Conservation (phyloP, 257 asterid species). For the Jaltomata sinuosa region DNA sequence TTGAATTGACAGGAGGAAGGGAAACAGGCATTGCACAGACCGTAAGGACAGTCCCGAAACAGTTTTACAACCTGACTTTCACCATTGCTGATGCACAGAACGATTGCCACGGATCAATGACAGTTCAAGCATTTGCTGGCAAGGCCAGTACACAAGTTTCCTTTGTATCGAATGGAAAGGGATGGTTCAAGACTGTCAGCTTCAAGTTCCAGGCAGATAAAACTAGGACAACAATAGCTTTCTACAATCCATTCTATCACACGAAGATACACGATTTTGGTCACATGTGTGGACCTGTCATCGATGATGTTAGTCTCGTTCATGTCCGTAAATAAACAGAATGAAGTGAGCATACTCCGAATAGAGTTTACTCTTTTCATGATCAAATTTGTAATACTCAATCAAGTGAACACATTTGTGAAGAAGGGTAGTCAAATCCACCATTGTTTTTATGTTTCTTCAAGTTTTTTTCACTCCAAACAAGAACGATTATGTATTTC, state of each 20-base stretch:
- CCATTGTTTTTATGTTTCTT: background rate
- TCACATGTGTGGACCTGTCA: conserved; percentile 65
- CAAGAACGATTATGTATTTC: background rate
- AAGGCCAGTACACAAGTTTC: conserved; percentile 21
- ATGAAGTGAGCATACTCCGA: background rate
- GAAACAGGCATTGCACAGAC: conserved; percentile 67
- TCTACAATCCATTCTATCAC: conserved; percentile 56
- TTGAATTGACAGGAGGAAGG: conserved; percentile 70
- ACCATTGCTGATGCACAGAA: conserved; percentile 57
- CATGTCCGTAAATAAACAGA: conserved; percentile 6
- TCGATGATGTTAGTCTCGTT: conserved; percentile 62
- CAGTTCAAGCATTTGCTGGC: conserved; percentile 53
- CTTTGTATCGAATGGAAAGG: conserved; percentile 41
- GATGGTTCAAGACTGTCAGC: conserved; percentile 36
- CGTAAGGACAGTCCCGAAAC: conserved; percentile 27
- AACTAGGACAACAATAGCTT: conserved; percentile 37
- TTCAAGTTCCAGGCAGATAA: conserved; percentile 44
- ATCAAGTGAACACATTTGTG: background rate
- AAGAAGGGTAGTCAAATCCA: background rate
- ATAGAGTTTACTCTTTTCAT: background rate
- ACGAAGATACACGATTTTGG: conserved; percentile 44
- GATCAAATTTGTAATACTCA: background rate
- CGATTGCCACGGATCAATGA: conserved; percentile 55
- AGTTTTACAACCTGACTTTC: conserved; percentile 49
- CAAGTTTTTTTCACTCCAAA: background rate